phyloP scores from a whole-genome alignment of 176 grass and related monocot genomes.

The Pharus latifolius region DNA sequence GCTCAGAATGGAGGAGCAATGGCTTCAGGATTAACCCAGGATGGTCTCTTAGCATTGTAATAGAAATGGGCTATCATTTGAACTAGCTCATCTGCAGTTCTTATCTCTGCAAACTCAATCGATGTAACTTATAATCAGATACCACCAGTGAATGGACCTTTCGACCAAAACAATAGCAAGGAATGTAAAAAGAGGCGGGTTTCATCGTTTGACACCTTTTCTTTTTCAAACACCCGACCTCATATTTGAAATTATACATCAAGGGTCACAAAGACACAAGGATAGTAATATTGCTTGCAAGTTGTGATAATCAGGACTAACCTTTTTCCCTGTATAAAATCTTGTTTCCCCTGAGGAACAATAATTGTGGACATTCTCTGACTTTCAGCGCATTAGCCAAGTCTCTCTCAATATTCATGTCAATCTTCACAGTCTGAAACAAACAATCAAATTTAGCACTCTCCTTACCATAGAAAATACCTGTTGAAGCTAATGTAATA shows the following conservation, averaged over 20 bases:
- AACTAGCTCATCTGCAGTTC: conserved; percentile 55
- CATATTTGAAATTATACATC: not conserved
- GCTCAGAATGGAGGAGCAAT: conserved; percentile 31
- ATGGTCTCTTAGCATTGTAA: conserved; percentile 90
- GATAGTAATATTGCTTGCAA: not conserved
- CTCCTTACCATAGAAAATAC: not conserved
- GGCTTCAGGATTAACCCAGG: conserved; percentile 53
- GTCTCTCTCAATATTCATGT: conserved; percentile 84
- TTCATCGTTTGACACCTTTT: not conserved
- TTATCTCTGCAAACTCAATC: conserved; percentile 42
- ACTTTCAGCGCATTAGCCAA: conserved; percentile 82
- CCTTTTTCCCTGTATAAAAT: conserved; percentile 90
- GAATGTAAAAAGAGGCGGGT: not conserved
- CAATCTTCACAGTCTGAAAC: conserved; percentile 85
- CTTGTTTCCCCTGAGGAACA: conserved; percentile 86
- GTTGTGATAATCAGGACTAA: conserved; percentile 3
- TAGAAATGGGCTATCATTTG: conserved; percentile 81
- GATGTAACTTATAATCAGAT: not conserved
- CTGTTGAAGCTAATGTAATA: not conserved
- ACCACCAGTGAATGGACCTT: not conserved
- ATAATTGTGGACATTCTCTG: conserved; percentile 73
- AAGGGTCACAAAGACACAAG: not conserved
- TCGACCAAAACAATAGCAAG: not conserved
- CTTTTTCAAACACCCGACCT: not conserved
- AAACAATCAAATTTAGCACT: conserved; percentile 14